Base-by-base conservation (phyloP, 495 filamentous ascomycete genomes). In the Penicillium bovifimosum region DNA sequence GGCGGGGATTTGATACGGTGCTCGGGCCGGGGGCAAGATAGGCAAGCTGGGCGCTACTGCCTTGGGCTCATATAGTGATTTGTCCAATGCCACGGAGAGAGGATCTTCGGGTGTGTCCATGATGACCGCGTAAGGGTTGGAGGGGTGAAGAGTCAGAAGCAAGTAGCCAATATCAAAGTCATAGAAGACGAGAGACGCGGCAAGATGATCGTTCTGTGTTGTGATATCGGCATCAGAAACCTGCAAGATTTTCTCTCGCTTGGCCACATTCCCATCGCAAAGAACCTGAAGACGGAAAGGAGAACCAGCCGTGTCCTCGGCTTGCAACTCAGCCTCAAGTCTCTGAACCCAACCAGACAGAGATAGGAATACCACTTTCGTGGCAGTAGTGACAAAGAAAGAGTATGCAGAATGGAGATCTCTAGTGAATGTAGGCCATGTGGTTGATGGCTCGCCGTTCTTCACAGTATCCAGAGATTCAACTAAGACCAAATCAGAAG, bases 101-200 rank as follows among this genome's bases (percentile, higher is more conserved):
- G 69, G 48, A 40, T 71, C 72, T 31, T 76, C 70, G 3, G 87
- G 86, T 2, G 77, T 61, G 47, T 92, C 88, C 60, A 95, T 82
- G 32, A 79, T 73, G 5, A 84, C 70, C 10, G 82, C 82, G 54
- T 85, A 73, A 1, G 90, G 83, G 46, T 81, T 74, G 26, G 79
- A 76, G 18, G 78, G 69, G 6, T 80, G 77, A n/a, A 80, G 76
- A 0, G 90, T 90, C 33, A 95, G 73, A 33, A 96, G 71, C 35
- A 95, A 77, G 58, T 91, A 87, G 46, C 89, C 90, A 39, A 95
- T 70, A 56, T 90, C 85, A 10, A 83, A 81, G 57, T 91, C 86
- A 31, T 77, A 76, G 51, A 91, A 80, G 16, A 83, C 76, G n/a
- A 86, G 69, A 55, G 82, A 81, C 11, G 85, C 77, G 13, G 79